Conservation (phyloP, 345 rosid genomes). For the Pugionium dolabratum region DNA sequence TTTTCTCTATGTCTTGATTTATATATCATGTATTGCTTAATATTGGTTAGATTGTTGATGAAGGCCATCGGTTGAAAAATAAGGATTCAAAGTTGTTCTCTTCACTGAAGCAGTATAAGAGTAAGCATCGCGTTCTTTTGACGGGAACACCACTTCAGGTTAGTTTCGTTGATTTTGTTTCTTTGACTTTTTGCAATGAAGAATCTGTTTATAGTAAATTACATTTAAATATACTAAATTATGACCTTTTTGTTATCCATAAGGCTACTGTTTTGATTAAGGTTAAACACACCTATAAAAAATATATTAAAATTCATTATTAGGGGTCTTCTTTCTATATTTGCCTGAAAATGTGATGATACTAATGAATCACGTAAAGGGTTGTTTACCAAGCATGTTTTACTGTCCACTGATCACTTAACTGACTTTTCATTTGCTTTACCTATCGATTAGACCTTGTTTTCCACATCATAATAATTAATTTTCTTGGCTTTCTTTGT, state of each 20-base stretch:
- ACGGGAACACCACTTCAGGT: slow-evolving; percentile 99
- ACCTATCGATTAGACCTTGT: too few relatives aligned
- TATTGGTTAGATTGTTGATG: slow-evolving; percentile 79
- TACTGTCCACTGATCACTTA: too few relatives aligned
- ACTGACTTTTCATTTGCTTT: too few relatives aligned
- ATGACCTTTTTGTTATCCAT: too few relatives aligned
- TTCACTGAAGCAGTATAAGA: slow-evolving; percentile 66
- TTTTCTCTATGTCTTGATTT: slow-evolving; percentile 3
- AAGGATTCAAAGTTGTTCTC: slow-evolving; percentile 80
- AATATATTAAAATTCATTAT: too few relatives aligned
- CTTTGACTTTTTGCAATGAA: neutral
- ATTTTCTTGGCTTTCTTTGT: neutral
- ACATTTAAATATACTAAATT: too few relatives aligned
- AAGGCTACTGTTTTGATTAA: neutral
- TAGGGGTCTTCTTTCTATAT: too few relatives aligned
- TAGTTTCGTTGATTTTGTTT: slow-evolving; percentile 28
- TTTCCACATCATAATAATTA: neutral
- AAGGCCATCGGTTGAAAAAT: slow-evolving; percentile 93
- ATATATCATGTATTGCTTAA: slow-evolving; percentile 29
- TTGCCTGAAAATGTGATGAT: too few relatives aligned
- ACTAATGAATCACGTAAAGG: too few relatives aligned
- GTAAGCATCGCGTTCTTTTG: slow-evolving; percentile 78
- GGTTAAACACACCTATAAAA: too few relatives aligned
- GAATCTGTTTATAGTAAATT: neutral
- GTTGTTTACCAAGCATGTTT: too few relatives aligned